Evolutionary conservation across 805 yeast genomes (phyloP).

Genomic region (Metschnikowia cubensis): DNA sequence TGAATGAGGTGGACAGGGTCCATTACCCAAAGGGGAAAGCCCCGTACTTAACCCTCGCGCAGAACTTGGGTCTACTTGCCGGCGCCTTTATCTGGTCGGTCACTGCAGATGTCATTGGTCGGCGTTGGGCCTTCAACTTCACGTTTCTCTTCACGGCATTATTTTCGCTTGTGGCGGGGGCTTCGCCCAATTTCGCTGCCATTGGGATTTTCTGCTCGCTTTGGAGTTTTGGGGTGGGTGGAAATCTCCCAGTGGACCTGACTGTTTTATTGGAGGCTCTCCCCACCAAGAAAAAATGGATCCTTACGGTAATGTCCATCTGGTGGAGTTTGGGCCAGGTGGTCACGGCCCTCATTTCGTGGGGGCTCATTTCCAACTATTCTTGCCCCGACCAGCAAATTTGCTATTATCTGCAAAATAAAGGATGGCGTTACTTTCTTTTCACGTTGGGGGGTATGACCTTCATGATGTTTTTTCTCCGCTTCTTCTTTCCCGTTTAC

Average conservation of each 20-base stretch:
- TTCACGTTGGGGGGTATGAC: conserved; percentile 50
- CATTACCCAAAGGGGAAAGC: conserved; percentile 30
- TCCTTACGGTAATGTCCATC: conserved; percentile 30
- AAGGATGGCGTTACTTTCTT: conserved; percentile 60
- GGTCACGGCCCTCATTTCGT: conserved; percentile 16
- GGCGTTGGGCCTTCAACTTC: conserved; percentile 25
- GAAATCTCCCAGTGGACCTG: conserved; percentile 24
- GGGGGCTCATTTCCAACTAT: conserved; percentile 16
- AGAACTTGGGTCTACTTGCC: conserved; percentile 23
- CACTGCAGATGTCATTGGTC: conserved; percentile 23
- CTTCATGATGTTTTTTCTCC: conserved; percentile 26
- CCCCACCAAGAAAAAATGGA: conserved; percentile 23
- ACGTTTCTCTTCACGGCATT: conserved; percentile 25
- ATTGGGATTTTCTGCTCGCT: conserved; percentile 21
- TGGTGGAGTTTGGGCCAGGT: conserved; percentile 24
- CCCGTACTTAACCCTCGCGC: conserved; percentile 40
- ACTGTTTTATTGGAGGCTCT: conserved; percentile 26
- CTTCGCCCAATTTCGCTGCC: conserved; percentile 22
- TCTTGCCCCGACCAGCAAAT: conserved; percentile 9
- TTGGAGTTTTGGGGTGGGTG: conserved; percentile 28
- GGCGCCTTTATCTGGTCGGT: conserved; percentile 26
- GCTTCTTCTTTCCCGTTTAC: conserved; percentile 39
- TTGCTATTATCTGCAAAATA: conserved; percentile 45
- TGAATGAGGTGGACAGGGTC: conserved; percentile 34
- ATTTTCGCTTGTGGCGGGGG: conserved; percentile 22